Evolutionary conservation across 1,139 yeast species (phyloP).

Genomic region (Magnusiomyces tetraspermus): DNA sequence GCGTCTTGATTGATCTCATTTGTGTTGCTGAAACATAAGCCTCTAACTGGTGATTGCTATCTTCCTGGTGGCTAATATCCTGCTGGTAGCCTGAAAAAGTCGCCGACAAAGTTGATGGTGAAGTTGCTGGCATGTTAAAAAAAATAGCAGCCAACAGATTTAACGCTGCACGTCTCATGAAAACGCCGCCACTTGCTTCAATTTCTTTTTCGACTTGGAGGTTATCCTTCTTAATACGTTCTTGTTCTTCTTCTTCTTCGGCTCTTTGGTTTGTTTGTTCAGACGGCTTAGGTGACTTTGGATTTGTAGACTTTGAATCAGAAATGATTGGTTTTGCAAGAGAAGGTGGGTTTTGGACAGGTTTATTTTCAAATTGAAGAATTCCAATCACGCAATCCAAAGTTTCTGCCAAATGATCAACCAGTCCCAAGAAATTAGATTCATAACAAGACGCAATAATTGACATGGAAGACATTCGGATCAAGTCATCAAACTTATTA

Average conservation of each 20-base stretch:
- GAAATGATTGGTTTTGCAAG: background rate
- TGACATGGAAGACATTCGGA: slow-evolving; percentile 83
- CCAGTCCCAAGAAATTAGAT: slow-evolving; percentile 47
- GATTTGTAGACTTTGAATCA: too few species aligned
- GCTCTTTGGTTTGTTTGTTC: background rate
- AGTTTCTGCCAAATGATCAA: slow-evolving; percentile 41
- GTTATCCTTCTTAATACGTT: background rate
- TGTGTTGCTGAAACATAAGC: background rate
- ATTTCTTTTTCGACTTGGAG: background rate
- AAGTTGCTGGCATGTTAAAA: slow-evolving; percentile 15
- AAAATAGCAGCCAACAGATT: slow-evolving; percentile 59
- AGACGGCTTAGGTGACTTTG: too few species aligned
- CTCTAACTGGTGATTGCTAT: background rate
- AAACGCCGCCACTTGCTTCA: background rate
- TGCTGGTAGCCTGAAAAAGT: background rate
- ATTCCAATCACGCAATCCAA: slow-evolving; percentile 73
- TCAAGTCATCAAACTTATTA: slow-evolving; percentile 29
- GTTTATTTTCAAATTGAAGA: slow-evolving; percentile 46
- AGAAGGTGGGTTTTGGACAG: background rate
- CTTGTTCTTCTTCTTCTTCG: background rate
- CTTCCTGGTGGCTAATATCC: background rate
- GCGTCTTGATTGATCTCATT: background rate
- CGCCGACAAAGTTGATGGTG: background rate
- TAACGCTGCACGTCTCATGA: slow-evolving; percentile 68
- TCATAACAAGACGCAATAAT: slow-evolving; percentile 57